Percentiles rank a stretch among this genome's conserved stretches.
phyloP scores from a whole-genome alignment of 1,284 basidiomycete species.

The Ustilago nuda region DNA sequence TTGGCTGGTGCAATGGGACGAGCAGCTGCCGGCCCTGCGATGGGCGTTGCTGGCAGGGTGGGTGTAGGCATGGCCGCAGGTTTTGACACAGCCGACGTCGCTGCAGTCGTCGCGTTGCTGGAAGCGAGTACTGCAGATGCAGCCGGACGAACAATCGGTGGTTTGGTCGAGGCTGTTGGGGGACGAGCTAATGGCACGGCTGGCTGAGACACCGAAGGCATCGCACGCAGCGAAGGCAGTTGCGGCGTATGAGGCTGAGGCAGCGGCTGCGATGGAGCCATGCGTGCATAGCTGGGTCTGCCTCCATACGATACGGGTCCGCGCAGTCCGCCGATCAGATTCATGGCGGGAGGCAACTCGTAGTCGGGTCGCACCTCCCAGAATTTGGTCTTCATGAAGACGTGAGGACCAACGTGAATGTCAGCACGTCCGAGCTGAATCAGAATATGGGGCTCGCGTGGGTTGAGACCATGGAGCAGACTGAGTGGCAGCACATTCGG shows the following conservation, averaged over 20 bases:
- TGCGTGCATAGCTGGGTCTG: slow-evolving; percentile 15
- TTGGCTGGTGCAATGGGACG: slow-evolving; percentile 18
- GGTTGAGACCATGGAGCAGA: slow-evolving; percentile 57
- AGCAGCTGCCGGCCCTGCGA: slow-evolving; percentile 14
- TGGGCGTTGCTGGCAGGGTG: slow-evolving; percentile 30
- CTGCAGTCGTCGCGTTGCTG: neutral
- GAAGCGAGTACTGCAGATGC: slow-evolving; percentile 1
- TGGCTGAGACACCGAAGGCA: slow-evolving; percentile 22
- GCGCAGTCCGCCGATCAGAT: slow-evolving; percentile 21
- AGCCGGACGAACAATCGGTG: slow-evolving; percentile 18
- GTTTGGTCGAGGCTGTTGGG: slow-evolving; percentile 15
- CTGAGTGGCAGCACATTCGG: slow-evolving; percentile 54
- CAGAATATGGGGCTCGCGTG: slow-evolving; percentile 55
- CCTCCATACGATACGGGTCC: slow-evolving; percentile 22
- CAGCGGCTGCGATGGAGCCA: slow-evolving; percentile 22
- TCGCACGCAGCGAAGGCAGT: slow-evolving; percentile 32
- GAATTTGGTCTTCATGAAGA: slow-evolving; percentile 63
- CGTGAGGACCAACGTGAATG: slow-evolving; percentile 60
- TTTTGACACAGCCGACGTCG: slow-evolving; percentile 13
- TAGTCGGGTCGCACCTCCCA: slow-evolving; percentile 60
- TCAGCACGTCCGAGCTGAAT: slow-evolving; percentile 61
- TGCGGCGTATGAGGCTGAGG: slow-evolving; percentile 30
- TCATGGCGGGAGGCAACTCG: slow-evolving; percentile 36
- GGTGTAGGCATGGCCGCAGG: slow-evolving; percentile 25
- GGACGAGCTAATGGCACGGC: slow-evolving; percentile 25